Evolutionary conservation across 1,139 yeast genomes (phyloP), one percentile per base, ranked within the genome.

Genomic region (Candida sojae): DNA sequence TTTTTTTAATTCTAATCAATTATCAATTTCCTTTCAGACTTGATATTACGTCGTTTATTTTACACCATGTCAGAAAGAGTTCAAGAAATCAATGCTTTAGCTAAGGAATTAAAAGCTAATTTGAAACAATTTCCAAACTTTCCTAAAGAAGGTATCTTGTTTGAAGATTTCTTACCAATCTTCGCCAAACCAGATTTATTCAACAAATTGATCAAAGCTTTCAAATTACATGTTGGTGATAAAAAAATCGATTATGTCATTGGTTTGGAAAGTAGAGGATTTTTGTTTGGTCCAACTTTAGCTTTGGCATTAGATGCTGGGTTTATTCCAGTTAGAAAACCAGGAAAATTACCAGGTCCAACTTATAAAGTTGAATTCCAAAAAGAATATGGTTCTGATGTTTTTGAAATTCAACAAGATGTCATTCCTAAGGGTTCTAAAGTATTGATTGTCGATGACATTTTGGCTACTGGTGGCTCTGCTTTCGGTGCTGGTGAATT

Each of bases 401-500:
- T 74, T 53, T 91, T 93, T 66, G 96, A 91, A 69, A 84, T 95
- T 68, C 99, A 95, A 73, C 75, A 80, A 55, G 95, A 82, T 50
- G 83, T 93, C 40, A 84, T 93, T 57, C 88, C 91, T 56, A 78
- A 78, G 52, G 96, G 93, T 36, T 79, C 96, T 46, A 87, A 78
- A 51, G 95, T 93, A 33, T 76, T 93, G 41, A 79, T 93, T 57
- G 96, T 93, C 33, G 99, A 93, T 67, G 99, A 93, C 65, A 91
- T 93, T 60, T 87, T 95, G 67, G 99, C 99, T 44, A 93, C 99
- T 40, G 99, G 98, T 57, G 99, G 99, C 39, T 86, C 96, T 63
- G 99, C 99, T 21, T 74, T 71, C 52, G 97, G 96, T 52, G 99
- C 98, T 40, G 98, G 96, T 50, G 86, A 88, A 61, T 80, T 95